Base-by-base conservation (phyloP, 768 basidiomycete species). In the Heimioporus sp. region DNA sequence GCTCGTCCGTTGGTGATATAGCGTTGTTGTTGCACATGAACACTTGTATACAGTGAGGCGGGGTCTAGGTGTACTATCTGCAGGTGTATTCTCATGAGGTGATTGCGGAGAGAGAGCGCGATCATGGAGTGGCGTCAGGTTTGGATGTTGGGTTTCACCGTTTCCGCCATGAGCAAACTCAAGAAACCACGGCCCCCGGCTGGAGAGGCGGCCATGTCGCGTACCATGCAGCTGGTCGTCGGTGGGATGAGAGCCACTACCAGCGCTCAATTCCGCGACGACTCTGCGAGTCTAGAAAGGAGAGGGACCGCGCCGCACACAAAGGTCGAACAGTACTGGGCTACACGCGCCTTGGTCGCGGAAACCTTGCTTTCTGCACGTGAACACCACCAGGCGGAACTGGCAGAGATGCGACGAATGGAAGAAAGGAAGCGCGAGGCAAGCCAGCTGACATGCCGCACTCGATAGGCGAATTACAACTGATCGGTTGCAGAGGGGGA, bases 311-410 rank as follows among this genome's bases (percentile, higher is more conserved):
- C 48, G 3, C 71, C 73, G 34, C 62, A 52, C 37, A 67, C 70
- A 12, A 49, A 47, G 13, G 61, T 63, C 2, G 83, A 83, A 57
- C 81, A 80, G 53, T 86, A 86, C 60, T 89, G 87, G 87, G 82
- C 82, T 24, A 70, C 78, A 15, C 80, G 87, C 4, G 85, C 87
- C 4, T 57, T 86, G 20, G 75, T 79, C 4, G 86, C 86, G 1
- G 87, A 90, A 62, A 77, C 82, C 3, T 65, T 85, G 36, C 72
- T 89, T 3, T 67, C 74, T 0, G 79, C 78, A 21, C 74, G 74
- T 36, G 70, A 71, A 31, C 66, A 62, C 17, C 82, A 86, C 61
- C 74, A 77, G 39, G 63, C 65, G 11, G 83, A 86, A 43, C 59
- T 86, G 31, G 71, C 67, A 51, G 68, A 63, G 15, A 45, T 81